Conservation (phyloP, 2,329 filamentous ascomycete genomes). For the Calonectria pseudoturangicola region DNA sequence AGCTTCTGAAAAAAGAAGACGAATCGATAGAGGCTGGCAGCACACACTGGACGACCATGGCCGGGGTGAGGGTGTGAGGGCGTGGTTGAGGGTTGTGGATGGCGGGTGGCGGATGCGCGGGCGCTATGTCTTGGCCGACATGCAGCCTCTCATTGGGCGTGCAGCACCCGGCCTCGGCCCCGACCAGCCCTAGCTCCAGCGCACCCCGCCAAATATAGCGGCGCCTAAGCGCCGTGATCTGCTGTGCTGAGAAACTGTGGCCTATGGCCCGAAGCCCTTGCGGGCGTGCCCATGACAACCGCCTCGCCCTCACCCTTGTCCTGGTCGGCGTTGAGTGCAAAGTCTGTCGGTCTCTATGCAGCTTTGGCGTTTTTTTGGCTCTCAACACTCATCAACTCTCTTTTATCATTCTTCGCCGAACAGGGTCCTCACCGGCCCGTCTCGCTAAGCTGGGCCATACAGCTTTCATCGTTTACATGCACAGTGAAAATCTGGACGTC, state of each 20-base stretch:
- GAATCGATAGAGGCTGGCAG: constrained; percentile 22
- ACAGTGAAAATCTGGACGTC: constrained; percentile 38
- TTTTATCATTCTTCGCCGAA: constrained; percentile 31
- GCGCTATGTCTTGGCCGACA: constrained; percentile 26
- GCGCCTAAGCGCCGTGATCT: constrained; percentile 45
- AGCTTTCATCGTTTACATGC: constrained; percentile 28
- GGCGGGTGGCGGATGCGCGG: constrained; percentile 32
- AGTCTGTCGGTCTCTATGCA: constrained; percentile 24
- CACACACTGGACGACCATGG: constrained; percentile 17
- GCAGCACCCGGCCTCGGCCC: constrained; percentile 34
- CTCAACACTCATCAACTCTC: constrained; percentile 25
- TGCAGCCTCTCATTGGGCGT: constrained; percentile 30
- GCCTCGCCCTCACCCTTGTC: constrained; percentile 12
- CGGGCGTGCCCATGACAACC: constrained; percentile 23
- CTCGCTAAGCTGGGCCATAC: constrained; percentile 22
- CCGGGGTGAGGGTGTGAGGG: constrained; percentile 17
- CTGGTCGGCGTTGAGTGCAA: constrained; percentile 23
- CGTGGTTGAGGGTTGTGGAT: constrained; percentile 27
- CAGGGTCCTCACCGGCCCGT: constrained; percentile 24
- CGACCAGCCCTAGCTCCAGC: constrained; percentile 44
- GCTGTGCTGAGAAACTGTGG: constrained; percentile 28
- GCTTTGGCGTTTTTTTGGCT: constrained; percentile 27
- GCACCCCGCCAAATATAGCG: constrained; percentile 57
- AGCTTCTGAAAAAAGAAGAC: constrained; percentile 46
- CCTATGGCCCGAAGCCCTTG: constrained; percentile 20